Evolutionary conservation across 805 yeast species (phyloP), one percentile per base, ranked within the genome.

Genomic region (Metschnikowia amazonensis): DNA sequence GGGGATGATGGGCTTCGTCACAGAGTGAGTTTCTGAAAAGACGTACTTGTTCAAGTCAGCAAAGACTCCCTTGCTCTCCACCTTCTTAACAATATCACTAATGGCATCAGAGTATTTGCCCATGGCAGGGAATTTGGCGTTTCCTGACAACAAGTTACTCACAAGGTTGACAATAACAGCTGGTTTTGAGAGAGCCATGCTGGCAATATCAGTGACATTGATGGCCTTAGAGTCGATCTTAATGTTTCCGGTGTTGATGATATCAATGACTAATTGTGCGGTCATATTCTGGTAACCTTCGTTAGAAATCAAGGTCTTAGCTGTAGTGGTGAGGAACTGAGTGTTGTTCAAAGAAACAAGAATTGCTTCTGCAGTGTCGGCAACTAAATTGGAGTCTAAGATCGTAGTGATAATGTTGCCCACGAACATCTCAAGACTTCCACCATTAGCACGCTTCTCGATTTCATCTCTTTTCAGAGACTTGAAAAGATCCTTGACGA

Each of bases 331-430:
- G 14, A 62, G 65, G 38, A 71, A 58, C 11, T 70, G 72, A 5
- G 76, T 70, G 48, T 69, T 67, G 56, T 71, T 71, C 45, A 71
- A 60, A 8, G 74, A 71, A 36, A 58, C 52, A 31, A 66, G 51
- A 9, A 57, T 45, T 34, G 59, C 69, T n/a, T 49, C 49, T 41
- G 65, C 58, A n/a, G 58, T 53, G 25, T 54, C 46, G 30, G 52
- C 50, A 25, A 68, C 60, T 5, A 64, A 27, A 18, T 52, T 45
- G 1, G 75, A 69, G 28, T 53, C 44, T 42, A 71, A 56, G 21
- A 66, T 49, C 1, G 64, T 42, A 6, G 61, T 57, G 16, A 59
- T 59, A 14, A 65, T 42, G 51, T 69, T 69, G 5, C 57, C 56
- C 33, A 59, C 57, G 44, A 71, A 66, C 5, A 49, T 42, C 17